A percentile compares a stretch with the other conserved stretches of the same genome.
Evolutionary conservation across 2,329 filamentous ascomycete genomes (phyloP).

Genomic region (Cytospora chrysosperma): DNA sequence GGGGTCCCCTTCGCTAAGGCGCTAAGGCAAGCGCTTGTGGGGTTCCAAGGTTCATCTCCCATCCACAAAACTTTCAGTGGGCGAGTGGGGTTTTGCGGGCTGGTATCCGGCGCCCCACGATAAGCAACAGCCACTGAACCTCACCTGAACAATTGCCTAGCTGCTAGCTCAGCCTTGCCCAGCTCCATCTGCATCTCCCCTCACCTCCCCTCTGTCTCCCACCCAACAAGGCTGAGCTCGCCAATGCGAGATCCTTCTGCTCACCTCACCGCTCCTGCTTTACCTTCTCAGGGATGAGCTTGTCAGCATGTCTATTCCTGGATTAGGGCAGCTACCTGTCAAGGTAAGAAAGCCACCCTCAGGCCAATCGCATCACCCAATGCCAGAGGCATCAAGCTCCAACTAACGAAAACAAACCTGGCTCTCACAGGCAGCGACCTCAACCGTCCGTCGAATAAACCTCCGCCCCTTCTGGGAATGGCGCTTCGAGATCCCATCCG

Average conservation of each 20-base stretch:
- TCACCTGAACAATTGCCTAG: background rate
- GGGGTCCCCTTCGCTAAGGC: background rate
- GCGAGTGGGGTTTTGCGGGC: background rate
- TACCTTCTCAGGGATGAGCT: conserved; percentile 24
- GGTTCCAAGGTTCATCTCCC: background rate
- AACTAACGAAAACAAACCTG: background rate
- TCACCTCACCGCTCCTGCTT: background rate
- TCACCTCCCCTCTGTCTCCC: background rate
- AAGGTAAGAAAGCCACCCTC: conserved; percentile 44
- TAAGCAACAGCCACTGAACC: background rate
- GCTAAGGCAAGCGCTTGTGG: background rate
- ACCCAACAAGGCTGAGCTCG: conserved; percentile 19
- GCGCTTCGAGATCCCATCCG: conserved; percentile 69
- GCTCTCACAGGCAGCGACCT: conserved; percentile 34
- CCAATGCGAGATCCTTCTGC: background rate
- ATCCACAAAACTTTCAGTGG: background rate
- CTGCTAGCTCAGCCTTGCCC: background rate
- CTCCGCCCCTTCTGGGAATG: conserved; percentile 71
- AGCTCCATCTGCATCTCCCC: conserved; percentile 2
- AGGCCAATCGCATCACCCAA: background rate
- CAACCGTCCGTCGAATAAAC: conserved; percentile 45
- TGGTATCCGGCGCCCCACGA: background rate
- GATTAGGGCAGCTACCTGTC: conserved; percentile 65
- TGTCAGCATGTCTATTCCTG: conserved; percentile 66
- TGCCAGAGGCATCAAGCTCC: background rate